Evolutionary conservation across 768 basidiomycete genomes (phyloP), one percentile per base, ranked within the genome.

Genomic region (Termitomyces sp.): DNA sequence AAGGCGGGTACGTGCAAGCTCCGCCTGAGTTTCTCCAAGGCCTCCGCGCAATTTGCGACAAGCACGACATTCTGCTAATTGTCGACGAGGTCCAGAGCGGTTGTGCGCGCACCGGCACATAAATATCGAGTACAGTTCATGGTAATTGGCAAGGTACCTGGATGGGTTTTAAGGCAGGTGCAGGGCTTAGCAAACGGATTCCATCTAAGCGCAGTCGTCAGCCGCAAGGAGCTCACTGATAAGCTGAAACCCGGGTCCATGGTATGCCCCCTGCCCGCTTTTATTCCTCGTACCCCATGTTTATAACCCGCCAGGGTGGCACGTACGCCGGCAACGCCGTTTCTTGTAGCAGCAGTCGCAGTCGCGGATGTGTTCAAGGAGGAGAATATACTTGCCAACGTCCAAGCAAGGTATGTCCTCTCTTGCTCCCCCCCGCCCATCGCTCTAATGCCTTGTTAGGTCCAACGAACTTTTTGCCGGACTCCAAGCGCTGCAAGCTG

Each of bases 151-250:
- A 98, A 98, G 80, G 90, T 84, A 56, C 24, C 68, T 35, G 4
- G 51, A 45, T 49, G 49, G 20, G 40, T 35, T 46, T 54, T 49
- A 16, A 26, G n/a, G 24, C 30, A 18, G n/a, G 2, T 16, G 32
- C 58, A 87, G 85, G 92, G 92, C 10, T 72, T 94, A 6, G 92
- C 91, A 38, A 93, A 95, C 69, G 95, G 95, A 3, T 96, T 97
- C 82, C 35, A 93, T n/a, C n/a, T n/a, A n/a, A n/a, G n/a, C n/a
- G n/a, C n/a, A n/a, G n/a, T n/a, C n/a, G n/a, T n/a, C n/a, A n/a
- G n/a, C n/a, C n/a, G n/a, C n/a, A n/a, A n/a, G n/a, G n/a, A n/a
- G n/a, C n/a, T n/a, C n/a, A n/a, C 90, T 30, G 91, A 94, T 70
- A 83, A 78, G 64, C 77, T 94, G 54, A 78, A 75, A 63, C 84